A percentile compares a stretch with the other conserved stretches of the same genome.
phyloP scores from a whole-genome alignment of 2,329 filamentous ascomycete species.

The Calonectria multiphialidica region DNA sequence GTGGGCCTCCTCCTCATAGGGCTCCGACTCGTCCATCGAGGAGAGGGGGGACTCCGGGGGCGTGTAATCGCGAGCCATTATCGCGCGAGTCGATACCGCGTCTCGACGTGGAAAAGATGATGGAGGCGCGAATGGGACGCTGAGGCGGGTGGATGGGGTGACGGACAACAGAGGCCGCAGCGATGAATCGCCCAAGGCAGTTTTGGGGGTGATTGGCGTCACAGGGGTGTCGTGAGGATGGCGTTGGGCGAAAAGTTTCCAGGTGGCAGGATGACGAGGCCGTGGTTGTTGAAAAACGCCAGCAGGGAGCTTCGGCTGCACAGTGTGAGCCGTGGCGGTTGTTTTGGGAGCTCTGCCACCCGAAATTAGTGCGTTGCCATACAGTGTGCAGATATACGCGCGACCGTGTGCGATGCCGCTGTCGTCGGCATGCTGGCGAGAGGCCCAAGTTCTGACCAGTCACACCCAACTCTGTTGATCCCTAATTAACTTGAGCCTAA shows the following conservation, averaged over 20 bases:
- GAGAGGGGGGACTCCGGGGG: slow-evolving; percentile 62
- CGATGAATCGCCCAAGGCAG: not conserved
- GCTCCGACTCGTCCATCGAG: slow-evolving; percentile 59
- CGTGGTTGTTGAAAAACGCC: slow-evolving; percentile 38
- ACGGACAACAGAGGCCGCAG: not conserved
- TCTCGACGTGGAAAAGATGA: slow-evolving; percentile 26
- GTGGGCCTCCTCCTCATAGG: slow-evolving; percentile 59
- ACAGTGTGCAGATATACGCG: slow-evolving; percentile 31
- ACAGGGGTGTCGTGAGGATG: slow-evolving; percentile 9
- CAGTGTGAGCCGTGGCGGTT: slow-evolving; percentile 32
- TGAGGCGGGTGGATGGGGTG: not conserved
- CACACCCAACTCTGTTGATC: slow-evolving; percentile 7
- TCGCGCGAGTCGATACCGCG: slow-evolving; percentile 42
- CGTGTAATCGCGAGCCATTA: slow-evolving; percentile 52
- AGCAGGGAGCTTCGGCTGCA: slow-evolving; percentile 38
- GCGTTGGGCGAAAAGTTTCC: slow-evolving; percentile 20
- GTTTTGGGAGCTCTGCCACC: not conserved
- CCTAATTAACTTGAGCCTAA: slow-evolving; percentile 11
- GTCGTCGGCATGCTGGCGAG: slow-evolving; percentile 14
- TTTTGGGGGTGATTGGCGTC: not conserved
- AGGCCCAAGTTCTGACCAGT: slow-evolving; percentile 14
- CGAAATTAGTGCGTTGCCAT: not conserved
- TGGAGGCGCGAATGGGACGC: slow-evolving; percentile 14
- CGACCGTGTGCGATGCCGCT: slow-evolving; percentile 35
- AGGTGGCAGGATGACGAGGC: slow-evolving; percentile 22